A percentile compares a stretch with the other conserved stretches of the same genome.
phyloP scores from a whole-genome alignment of 2,329 filamentous ascomycete genomes.

The Sporothrix curviconia region DNA sequence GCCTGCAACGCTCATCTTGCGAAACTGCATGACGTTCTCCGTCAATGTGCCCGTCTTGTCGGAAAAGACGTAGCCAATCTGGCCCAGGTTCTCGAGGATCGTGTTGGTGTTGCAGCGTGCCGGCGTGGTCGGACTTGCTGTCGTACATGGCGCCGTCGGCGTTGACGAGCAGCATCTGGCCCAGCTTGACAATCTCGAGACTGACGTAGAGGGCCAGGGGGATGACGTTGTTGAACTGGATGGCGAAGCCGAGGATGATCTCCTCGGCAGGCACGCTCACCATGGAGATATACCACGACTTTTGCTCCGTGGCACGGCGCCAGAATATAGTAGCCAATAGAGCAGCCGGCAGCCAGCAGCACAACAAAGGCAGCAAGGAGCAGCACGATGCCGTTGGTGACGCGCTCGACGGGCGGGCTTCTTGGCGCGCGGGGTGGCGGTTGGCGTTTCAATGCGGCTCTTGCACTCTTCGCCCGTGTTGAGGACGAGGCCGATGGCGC shows the following conservation, averaged over 20 bases:
- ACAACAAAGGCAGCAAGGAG: slow-evolving; percentile 75
- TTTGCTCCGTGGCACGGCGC: slow-evolving; percentile 58
- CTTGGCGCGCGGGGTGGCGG: slow-evolving; percentile 72
- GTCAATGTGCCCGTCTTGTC: slow-evolving; percentile 94
- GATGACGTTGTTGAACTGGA: slow-evolving; percentile 96
- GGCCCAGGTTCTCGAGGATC: slow-evolving; percentile 88
- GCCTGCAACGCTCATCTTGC: slow-evolving; percentile 83
- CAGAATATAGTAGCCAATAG: slow-evolving; percentile 76
- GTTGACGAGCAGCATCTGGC: slow-evolving; percentile 70
- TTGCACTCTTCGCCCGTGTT: slow-evolving; percentile 84
- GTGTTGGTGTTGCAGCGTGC: slow-evolving; percentile 89
- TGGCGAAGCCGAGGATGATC: slow-evolving; percentile 82
- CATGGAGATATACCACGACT: slow-evolving; percentile 68
- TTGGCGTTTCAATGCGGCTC: slow-evolving; percentile 81
- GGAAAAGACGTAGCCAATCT: slow-evolving; percentile 84
- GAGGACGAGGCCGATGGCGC: slow-evolving; percentile 69
- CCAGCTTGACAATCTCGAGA: slow-evolving; percentile 79
- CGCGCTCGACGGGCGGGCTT: slow-evolving; percentile 63
- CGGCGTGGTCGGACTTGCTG: slow-evolving; percentile 70
- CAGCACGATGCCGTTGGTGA: slow-evolving; percentile 71
- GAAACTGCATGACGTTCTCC: slow-evolving; percentile 92
- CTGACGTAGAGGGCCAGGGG: slow-evolving; percentile 87
- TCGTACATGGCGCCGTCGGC: slow-evolving; percentile 88
- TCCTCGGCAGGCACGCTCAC: slow-evolving; percentile 70
- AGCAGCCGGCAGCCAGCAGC: slow-evolving; percentile 71